Conservation (phyloP, 805 yeast genomes). For the Maudiozyma turicensis region DNA sequence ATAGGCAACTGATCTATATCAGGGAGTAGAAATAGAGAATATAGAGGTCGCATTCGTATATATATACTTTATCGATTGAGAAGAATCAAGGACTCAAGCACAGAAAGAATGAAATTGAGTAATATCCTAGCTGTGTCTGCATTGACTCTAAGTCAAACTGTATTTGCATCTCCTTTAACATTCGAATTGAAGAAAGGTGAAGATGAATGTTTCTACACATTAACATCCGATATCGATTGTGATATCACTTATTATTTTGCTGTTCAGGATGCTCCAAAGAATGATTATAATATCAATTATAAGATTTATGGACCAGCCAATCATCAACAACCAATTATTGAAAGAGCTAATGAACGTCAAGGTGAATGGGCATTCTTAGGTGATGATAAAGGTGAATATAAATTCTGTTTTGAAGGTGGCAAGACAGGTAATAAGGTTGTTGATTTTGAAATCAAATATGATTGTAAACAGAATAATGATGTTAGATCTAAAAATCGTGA, state of each 20-base stretch:
- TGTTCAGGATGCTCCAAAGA: constrained; percentile 21
- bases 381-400: constrained; percentile 64
- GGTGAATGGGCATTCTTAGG: constrained; percentile 73
- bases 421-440: constrained; percentile 73
- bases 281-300: constrained; percentile 16
- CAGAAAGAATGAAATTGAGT: neutral
- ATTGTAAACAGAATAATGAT: constrained; percentile 30
- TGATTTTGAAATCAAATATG: constrained; percentile 59
- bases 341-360: constrained; percentile 55
- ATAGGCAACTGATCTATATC: too few relatives aligned
- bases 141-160: neutral
- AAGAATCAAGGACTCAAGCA: neutral
- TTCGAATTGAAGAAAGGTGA: constrained; percentile 17
- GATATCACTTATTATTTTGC: constrained; percentile 29
- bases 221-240: constrained; percentile 56
- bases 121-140: neutral
- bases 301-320: constrained; percentile 25
- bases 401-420: constrained; percentile 77
- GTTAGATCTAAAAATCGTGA: constrained; percentile 56
- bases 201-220: constrained; percentile 21
- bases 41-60: too few relatives aligned
- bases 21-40: too few relatives aligned
- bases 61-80: neutral
- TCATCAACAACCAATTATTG: constrained; percentile 31
- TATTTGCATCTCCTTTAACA: constrained; percentile 19